Conservation (phyloP, 2,329 filamentous ascomycete genomes). For the Colletotrichum aenigma region DNA sequence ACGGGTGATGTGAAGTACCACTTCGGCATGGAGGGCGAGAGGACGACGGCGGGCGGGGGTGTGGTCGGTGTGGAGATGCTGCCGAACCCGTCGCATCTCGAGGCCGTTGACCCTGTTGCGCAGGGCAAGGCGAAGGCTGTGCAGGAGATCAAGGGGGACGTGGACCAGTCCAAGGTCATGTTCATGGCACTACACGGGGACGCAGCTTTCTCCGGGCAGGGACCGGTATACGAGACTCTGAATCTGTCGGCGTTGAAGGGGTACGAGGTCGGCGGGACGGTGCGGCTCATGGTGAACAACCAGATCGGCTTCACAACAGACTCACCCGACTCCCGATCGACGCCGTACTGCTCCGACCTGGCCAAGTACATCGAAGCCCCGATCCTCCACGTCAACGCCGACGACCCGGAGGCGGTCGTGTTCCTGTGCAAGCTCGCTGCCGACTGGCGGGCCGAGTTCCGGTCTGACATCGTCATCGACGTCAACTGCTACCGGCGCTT, state of each 20-base stretch:
- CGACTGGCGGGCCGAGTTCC: constrained; percentile 98
- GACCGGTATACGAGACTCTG: constrained; percentile 97
- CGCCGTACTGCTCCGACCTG: constrained; percentile 98
- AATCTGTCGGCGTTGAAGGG: constrained; percentile 94
- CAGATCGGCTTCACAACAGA: constrained; percentile 99
- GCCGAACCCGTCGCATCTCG: constrained; percentile 96
- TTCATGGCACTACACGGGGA: constrained; percentile 94
- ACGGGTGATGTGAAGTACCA: constrained; percentile 99
- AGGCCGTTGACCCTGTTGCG: constrained; percentile 97
- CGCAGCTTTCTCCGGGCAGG: constrained; percentile 94
- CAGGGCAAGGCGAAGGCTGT: constrained; percentile 96
- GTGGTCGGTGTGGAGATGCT: constrained; percentile 96
- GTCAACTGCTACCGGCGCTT: constrained; percentile 99
- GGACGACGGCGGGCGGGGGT: constrained; percentile 95
- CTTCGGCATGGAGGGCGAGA: constrained; percentile 99
- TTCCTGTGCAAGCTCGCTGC: constrained; percentile 96
- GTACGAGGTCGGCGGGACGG: constrained; percentile 95
- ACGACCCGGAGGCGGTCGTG: constrained; percentile 97
- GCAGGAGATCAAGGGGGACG: constrained; percentile 97
- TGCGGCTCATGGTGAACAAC: constrained; percentile 98
- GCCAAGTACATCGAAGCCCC: constrained; percentile 98
- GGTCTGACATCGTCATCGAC: constrained; percentile 96
- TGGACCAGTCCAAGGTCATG: constrained; percentile 90
- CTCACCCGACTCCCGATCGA: constrained; percentile 93
- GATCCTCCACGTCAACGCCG: constrained; percentile 98